Evolutionary conservation across 768 basidiomycete genomes (phyloP), one percentile per base, ranked within the genome.

Genomic region (Trametes cubensis): DNA sequence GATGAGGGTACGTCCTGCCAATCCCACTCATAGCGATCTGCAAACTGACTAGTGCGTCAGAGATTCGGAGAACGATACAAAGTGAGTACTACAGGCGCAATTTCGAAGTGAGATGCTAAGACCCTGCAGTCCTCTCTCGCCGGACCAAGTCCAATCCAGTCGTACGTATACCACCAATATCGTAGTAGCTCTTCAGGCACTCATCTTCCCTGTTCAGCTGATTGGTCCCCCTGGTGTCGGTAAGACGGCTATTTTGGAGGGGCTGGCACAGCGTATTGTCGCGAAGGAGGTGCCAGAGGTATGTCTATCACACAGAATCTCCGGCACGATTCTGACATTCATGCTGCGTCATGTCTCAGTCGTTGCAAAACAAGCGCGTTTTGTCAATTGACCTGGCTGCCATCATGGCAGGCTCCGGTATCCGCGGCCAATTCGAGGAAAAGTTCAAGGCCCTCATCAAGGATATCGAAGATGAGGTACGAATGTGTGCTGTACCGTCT

Each of bases 121-220:
- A 21, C 3, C 8, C 42, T 26, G 1, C 3, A 92, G 91, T 95
- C 68, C 78, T 95, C 10, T 94, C 92, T 25, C 80, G 94, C 45
- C 75, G 95, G 69, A 96, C 94, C 2, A 97, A 97, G 74, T 92
- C 90, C 8, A 95, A 96, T 68, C 94, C 94, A 5, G 92, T 95
- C 66, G 90, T 87, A 74, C 53, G 86, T 76, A 17, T 55, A 20
- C n/a, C 11, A 48, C 56, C 55, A 17, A 10, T 2, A 0, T 13
- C 20, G 3, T 21, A 23, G 3, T 11, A 2, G 15, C 7, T 28
- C 25, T 18, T 8, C 13, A 4, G n/a, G 10, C 11, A 30, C 30
- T 34, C 14, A 44, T 38, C 5, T 18, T 6, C 13, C 26, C 47
- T 54, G 21, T 44, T 10, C 61, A 90, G 88, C 81, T 92, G 48